phyloP scores from a whole-genome alignment of 177 flowering plant genomes.

The Vitis hybrid region DNA sequence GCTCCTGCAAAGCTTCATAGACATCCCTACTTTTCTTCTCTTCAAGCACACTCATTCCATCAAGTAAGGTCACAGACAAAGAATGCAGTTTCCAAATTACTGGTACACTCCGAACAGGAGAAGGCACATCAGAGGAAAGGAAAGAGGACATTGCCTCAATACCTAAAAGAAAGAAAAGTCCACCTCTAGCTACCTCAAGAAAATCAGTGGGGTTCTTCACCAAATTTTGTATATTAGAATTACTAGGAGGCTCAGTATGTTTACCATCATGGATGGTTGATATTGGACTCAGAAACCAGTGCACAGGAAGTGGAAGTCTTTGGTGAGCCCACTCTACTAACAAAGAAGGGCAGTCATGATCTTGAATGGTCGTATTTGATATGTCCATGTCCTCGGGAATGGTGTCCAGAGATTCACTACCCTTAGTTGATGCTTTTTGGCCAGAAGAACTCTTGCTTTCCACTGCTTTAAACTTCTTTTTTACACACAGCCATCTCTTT shows the following conservation, averaged over 20 bases:
- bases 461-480: slow-evolving; percentile 34
- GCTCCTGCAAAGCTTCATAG: slow-evolving; percentile 59
- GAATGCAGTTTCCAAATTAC: slow-evolving; percentile 91
- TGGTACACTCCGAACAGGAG: slow-evolving; percentile 54
- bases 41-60: slow-evolving; percentile 69
- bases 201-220: slow-evolving; percentile 24
- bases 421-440: slow-evolving; percentile 18
- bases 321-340: slow-evolving; percentile 76
- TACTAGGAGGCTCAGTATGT: slow-evolving; percentile 14
- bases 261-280: slow-evolving; percentile 34
- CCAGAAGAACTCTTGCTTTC: slow-evolving; percentile 8
- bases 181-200: slow-evolving; percentile 57
- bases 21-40: slow-evolving; percentile 67
- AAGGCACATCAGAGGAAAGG: slow-evolving; percentile 26
- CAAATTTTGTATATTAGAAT: slow-evolving; percentile 12
- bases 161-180: slow-evolving; percentile 79
- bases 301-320: slow-evolving; percentile 83
- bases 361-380: slow-evolving; percentile 19
- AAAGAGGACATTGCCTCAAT: slow-evolving; percentile 61
- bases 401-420: slow-evolving; percentile 45
- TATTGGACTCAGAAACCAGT: slow-evolving; percentile 92
- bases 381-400: slow-evolving; percentile 67
- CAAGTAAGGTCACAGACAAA: slow-evolving; percentile 58
- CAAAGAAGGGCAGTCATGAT: slow-evolving; percentile 26
- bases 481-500: slow-evolving; percentile 63